A percentile compares a stretch with the other conserved stretches of the same genome.
Conservation (phyloP, 169 alveolate species). For the Eimeria mitis region DNA sequence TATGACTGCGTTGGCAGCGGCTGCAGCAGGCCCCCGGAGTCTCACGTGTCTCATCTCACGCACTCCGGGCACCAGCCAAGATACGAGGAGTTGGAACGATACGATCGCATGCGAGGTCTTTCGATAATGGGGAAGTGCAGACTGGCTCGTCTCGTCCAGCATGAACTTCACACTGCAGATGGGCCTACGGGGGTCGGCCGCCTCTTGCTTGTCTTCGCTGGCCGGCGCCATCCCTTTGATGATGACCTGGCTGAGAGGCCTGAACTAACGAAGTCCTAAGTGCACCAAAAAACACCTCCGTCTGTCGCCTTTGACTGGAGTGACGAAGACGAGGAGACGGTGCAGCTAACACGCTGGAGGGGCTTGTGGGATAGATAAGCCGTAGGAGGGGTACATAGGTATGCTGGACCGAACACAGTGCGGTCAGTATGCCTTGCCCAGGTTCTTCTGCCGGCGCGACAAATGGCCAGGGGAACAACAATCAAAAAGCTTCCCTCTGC, state of each 20-base stretch:
- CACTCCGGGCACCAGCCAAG: slow-evolving; percentile 57
- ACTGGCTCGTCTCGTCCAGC: slow-evolving; percentile 28
- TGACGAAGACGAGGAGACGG: slow-evolving; percentile 51
- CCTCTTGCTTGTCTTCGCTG: slow-evolving; percentile 54
- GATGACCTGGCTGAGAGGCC: slow-evolving; percentile 70
- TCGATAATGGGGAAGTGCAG: slow-evolving; percentile 7
- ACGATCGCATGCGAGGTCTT: slow-evolving; percentile 34
- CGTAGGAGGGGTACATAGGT: not conserved
- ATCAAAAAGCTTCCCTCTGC: slow-evolving; percentile 76
- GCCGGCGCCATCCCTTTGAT: slow-evolving; percentile 72
- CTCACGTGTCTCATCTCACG: slow-evolving; percentile 28
- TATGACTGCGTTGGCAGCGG: slow-evolving; percentile 67
- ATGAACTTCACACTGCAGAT: slow-evolving; percentile 50
- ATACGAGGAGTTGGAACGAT: slow-evolving; percentile 32
- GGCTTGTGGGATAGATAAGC: slow-evolving; percentile 16
- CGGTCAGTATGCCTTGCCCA: slow-evolving; percentile 42
- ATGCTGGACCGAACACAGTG: not conserved
- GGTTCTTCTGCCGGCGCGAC: slow-evolving; percentile 47
- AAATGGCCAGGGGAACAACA: slow-evolving; percentile 33
- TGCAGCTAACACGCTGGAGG: slow-evolving; percentile 28
- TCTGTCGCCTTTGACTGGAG: slow-evolving; percentile 2
- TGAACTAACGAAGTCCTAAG: slow-evolving; percentile 1
- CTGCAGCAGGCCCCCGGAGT: slow-evolving; percentile 63
- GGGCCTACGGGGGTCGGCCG: slow-evolving; percentile 36
- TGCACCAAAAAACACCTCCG: slow-evolving; percentile 71